Percentiles rank a stretch among this genome's conserved stretches.
Conservation (phyloP, 2,329 filamentous ascomycete species). For the Hymenoscyphus scutula region DNA sequence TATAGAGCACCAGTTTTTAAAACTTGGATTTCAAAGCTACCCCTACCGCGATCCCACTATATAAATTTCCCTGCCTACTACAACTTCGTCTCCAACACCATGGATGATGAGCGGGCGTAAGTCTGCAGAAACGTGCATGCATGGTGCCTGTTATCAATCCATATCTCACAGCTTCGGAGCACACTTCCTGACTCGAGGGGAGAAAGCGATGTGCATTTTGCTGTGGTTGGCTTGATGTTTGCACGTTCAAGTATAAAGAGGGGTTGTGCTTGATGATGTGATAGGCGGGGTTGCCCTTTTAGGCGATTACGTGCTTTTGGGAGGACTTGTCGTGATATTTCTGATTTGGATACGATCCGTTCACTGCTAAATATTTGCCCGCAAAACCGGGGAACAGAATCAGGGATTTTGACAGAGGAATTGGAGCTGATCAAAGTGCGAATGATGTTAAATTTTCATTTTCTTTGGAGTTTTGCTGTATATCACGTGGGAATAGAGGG, state of each 20-base stretch:
- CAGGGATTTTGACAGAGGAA: too few species aligned
- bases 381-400: not conserved
- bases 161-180: not conserved
- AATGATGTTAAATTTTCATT: too few species aligned
- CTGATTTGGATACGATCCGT: not conserved
- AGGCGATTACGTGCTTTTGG: constrained; percentile 27
- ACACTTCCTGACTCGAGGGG: not conserved
- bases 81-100: not conserved
- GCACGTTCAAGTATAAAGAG: not conserved
- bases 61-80: not conserved
- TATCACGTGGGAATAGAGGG: too few species aligned
- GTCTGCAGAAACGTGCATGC: not conserved
- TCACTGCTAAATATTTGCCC: not conserved
- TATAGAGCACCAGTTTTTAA: too few species aligned
- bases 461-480: too few species aligned
- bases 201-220: not conserved
- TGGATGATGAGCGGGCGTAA: not conserved
- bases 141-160: too few species aligned
- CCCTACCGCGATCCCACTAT: not conserved
- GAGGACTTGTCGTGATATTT: constrained; percentile 20
- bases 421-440: too few species aligned
- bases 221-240: not conserved
- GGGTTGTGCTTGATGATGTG: constrained; percentile 11
- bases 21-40: not conserved
- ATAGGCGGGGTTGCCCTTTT: constrained; percentile 19